Evolutionary conservation across 208 protist genomes (phyloP), one percentile per base, ranked within the genome.

Genomic region (Trypanosoma theileri): DNA sequence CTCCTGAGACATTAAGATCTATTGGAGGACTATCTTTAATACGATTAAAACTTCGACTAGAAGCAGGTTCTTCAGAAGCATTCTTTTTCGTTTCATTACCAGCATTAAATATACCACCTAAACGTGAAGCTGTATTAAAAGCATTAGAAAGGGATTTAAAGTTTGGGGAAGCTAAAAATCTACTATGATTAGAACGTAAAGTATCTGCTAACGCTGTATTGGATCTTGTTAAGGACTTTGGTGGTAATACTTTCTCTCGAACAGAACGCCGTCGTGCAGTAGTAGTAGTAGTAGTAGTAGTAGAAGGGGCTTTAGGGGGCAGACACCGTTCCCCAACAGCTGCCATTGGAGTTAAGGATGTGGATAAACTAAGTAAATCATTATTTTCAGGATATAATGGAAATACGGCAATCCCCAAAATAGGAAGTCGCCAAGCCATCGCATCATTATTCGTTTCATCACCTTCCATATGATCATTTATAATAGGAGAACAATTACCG

Each of bases 391-490:
- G 4, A 58, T 48, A 44, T 22, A 73, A 42, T 8, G 60, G 31
- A 62, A 73, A 59, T 54, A 73, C 53, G 2, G 50, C 17, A 45
- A 73, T 35, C 12, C 60, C 69, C 14, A 73, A 9, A 40, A 73
- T 51, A 26, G 69, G 69, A 8, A 73, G 11, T 19, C 26, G 51
- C 16, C 42, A 22, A 40, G 54, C 40, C 0, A 53, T 11, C 13
- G 40, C n/a, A 58, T 35, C 4, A 58, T 28, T 41, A 41, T 1
- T 35, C 11, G 3, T 21, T 12, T 44, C 19, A 19, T 50, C 17
- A 4, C 2, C 45, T 41, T 53, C 28, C 6, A 48, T 52, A 19
- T 19, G 12, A 19, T 42, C 19, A 42, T 19, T 50, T 7, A 14
- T 50, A 45, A 24, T 16, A 22, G 7, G 6, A 35, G 26, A 17